Base-by-base conservation (phyloP, 2,329 filamentous ascomycete genomes). In the Lachnellula arida region DNA sequence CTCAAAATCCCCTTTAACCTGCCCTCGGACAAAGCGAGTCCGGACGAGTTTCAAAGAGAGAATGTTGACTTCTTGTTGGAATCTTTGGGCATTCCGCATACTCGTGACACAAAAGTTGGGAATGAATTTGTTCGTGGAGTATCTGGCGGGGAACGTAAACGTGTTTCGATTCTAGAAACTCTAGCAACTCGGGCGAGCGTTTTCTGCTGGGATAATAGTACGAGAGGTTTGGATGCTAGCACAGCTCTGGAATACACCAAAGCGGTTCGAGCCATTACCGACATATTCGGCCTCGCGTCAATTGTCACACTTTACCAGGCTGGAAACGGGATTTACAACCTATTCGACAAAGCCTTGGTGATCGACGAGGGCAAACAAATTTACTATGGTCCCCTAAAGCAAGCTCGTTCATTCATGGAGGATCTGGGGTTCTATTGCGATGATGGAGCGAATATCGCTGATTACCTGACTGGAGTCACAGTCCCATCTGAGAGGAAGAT, bases 251-350 rank as follows among this genome's bases (percentile, higher is more conserved):
- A 85, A 51, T 86, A 79, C 65, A 75, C 78, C 28, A 83, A 81
- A 63, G 79, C 81, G 2, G 70, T 88, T n/a, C 75, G 85, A 7
- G 78, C 81, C 5, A 75, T 87, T 77, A 87, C 85, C 0, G 82
- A 88, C 58, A 76, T 84, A 1, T 72, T 82, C 4, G 81, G 82
- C 0, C 72, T 86, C 4, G 73, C 82, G 0, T 79, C 82, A 0
- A 81, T 87, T 47, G 81, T 86, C 12, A 86, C 84, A 0, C 74
- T 88, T 0, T 89, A 89, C 66, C 86, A 89, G 65, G 86, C 86
- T 3, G 83, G 84, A 5, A 86, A 89, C 54, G 82, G 80, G 23
- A 88, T 89, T 56, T 88, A 87, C 67, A 74, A 86, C 25, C 75
- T 85, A 0, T 88, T 89, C 66, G 85, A 89, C 67, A 89, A 88